phyloP scores from a whole-genome alignment of 495 filamentous ascomycete species.

The Hyaloscypha variabilis region DNA sequence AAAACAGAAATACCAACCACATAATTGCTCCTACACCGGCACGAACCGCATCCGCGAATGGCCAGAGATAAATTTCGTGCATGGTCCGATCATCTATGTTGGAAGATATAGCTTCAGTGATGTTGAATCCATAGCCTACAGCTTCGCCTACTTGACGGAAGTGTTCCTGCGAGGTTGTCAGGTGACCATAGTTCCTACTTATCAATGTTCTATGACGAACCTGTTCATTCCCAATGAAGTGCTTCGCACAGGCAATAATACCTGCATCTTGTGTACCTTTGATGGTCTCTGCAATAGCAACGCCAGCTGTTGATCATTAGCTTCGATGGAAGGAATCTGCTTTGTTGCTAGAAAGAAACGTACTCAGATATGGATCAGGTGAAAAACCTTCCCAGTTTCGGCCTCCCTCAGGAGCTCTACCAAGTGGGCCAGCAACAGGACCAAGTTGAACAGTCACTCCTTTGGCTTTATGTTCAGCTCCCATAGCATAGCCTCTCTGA shows the following conservation, averaged over 20 bases:
- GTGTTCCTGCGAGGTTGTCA: constrained; percentile 59
- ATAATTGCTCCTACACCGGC: constrained; percentile 85
- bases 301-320: constrained; percentile 17
- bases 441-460: constrained; percentile 85
- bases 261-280: constrained; percentile 84
- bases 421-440: constrained; percentile 80
- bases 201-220: not conserved
- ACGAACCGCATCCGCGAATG: constrained; percentile 74
- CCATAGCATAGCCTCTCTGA: constrained; percentile 79
- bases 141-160: constrained; percentile 80
- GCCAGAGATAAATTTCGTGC: constrained; percentile 94
- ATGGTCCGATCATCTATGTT: constrained; percentile 95
- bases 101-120: constrained; percentile 63
- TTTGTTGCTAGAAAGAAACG: constrained; percentile 36
- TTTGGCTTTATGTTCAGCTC: constrained; percentile 77
- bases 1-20: constrained; percentile 49
- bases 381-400: constrained; percentile 87
- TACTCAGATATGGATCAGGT: constrained; percentile 76
- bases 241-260: constrained; percentile 83
- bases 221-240: constrained; percentile 58
- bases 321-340: not conserved
- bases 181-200: not conserved
- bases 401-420: constrained; percentile 72
- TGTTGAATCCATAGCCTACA: constrained; percentile 30
- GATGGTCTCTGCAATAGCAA: constrained; percentile 70